Base-by-base conservation (phyloP, 2,329 filamentous ascomycete species). In the Fonsecaea nubica region DNA sequence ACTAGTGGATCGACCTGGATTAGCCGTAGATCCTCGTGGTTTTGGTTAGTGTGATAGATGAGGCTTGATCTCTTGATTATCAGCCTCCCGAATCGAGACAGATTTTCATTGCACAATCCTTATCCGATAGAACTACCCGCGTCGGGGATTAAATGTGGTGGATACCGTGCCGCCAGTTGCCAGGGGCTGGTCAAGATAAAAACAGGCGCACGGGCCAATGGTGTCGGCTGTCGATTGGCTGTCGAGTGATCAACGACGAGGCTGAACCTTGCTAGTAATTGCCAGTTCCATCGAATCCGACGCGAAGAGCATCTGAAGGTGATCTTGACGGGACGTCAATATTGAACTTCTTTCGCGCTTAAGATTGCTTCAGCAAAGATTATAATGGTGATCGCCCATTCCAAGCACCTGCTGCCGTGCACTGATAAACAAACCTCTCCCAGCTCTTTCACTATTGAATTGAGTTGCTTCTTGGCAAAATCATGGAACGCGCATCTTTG, bases 251-350 rank as follows among this genome's bases (percentile, higher is more conserved):
- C 12, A 13, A 35, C 13, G 42, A 50, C 40, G 32, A 59, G 57
- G 57, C 40, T 50, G 45, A 52, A 15, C 45, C 13, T 21, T 40
- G 50, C 13, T 36, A 53, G 45, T 21, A 36, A 52, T 61, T 4
- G 3, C 30, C 52, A n/a, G 33, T 21, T 36, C 18, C 45, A 48
- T 33, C 58, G 58, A 54, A 61, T 40, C 40, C 58, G 58, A 61
- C 30, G 9, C 5, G 3, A 8, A 8, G 21, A 18, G 45, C 45
- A 21, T 25, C n/a, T 25, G 18, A 10, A 15, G 18, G 45, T 5
- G 21, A 9, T 18, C 15, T 45, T 15, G 45, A 8, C 9, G 18
- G 45, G 18, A 8, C 4, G 25, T 8, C 8, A 33, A 35, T 33
- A 8, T 50, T 33, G 38, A 58, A 42, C 30, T 48, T 35, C 40